Base-by-base conservation (phyloP, 192 early-diverging fungal genomes). In the Coemansia sp. region DNA sequence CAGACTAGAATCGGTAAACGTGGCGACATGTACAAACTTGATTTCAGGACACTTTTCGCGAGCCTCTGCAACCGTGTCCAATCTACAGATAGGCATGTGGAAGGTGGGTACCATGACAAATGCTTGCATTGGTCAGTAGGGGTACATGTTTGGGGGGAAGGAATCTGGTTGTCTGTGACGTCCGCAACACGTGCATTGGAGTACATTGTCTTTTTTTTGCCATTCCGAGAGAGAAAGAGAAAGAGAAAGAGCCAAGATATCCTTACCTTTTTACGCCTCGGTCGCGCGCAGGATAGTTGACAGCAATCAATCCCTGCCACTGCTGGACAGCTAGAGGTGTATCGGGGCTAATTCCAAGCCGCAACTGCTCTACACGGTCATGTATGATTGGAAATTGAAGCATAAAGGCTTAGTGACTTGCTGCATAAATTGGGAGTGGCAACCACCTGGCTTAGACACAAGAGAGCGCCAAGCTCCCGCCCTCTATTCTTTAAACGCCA, bases 281-380 rank as follows among this genome's bases (percentile, higher is more conserved):
- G 38, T 87, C 88, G 16, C 92, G 86, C 2, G 97, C 97, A 11
- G 94, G 79, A 76, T 98, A 98, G 79, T 94, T 95, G 50, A 95
- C 91, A 3, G 94, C 94, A 62, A 95, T 88, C 24, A 97, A 79
- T 7, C 87, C 88, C 29, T 91, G 83, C 97, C 97, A 98, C 79
- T 98, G 97, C 76, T 94, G 95, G 13, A 96, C 94, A 15, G 88
- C 90, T 11, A 95, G 64, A n/a, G 95, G 95, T 11, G 83, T 58
- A 40, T 89, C 87, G 0, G 86, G 55, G 47, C 90, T 77, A 36
- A 94, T 75, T 34, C 87, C 91, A 18, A 95, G 80, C 34, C 94
- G 77, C 11, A 89, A 82, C 77, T 90, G 88, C 69, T 94, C 91
- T 92, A 87, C 65, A 64, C 9, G 60, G 41, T 24, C 15, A 52